These are phyloP conservation scores for Rhodomyrtus tomentosa DNA, from an alignment of 345 rosid species.

Conservation along the genomic window DNA sequence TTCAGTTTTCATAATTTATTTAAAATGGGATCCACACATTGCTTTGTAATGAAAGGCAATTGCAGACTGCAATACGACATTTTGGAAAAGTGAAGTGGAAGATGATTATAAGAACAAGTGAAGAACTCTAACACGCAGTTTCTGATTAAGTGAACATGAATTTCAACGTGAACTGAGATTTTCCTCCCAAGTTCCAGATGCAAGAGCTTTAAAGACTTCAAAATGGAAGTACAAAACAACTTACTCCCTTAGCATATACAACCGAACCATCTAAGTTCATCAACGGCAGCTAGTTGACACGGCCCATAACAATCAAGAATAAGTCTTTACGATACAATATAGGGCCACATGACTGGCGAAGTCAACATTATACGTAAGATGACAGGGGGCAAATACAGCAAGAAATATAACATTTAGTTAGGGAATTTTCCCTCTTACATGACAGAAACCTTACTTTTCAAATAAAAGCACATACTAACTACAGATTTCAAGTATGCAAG, in stretches of 20 bases:
- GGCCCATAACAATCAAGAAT: not conserved
- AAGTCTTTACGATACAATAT: not conserved
- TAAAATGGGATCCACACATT: not conserved
- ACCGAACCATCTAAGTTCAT: not conserved
- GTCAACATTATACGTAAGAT: not conserved
- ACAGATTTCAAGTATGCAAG: not conserved
- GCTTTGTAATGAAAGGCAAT: not conserved
- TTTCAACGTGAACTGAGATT: not conserved
- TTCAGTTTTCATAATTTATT: not conserved
- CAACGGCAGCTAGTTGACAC: not conserved
- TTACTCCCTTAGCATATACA: not conserved
- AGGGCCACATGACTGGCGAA: not conserved
- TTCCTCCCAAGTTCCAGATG: not conserved
- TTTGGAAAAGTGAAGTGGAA: not conserved
- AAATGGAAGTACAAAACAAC: not conserved
- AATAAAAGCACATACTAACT: not conserved
- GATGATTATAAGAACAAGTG: not conserved
- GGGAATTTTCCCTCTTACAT: not conserved
- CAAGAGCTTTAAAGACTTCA: not conserved
- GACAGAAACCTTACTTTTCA: not conserved
- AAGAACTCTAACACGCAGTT: not conserved
- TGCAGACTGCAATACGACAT: not conserved
- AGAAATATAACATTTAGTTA: not conserved
- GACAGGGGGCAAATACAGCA: not conserved
- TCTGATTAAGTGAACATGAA: not conserved